Evolutionary conservation across 176 grass and related monocot species (phyloP), one percentile per base, ranked within the genome.

Genomic region (Leersia perrieri): DNA sequence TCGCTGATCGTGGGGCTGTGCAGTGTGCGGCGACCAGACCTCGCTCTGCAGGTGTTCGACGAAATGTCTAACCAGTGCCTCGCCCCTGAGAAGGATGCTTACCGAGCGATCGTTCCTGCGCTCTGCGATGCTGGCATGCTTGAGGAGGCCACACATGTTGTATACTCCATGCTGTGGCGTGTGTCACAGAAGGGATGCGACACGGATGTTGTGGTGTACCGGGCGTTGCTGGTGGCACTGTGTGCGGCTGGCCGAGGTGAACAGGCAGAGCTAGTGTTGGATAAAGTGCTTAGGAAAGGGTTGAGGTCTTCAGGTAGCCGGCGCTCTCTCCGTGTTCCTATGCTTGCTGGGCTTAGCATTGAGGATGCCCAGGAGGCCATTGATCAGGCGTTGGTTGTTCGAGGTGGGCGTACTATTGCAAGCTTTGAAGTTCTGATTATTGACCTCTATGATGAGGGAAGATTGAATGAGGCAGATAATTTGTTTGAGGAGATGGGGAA

Each of bases 81-180:
- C 30, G 39, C 84, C 0, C 88, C 88, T 11, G 90, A 90, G 0
- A 89, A 88, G 13, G 79, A 84, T 6, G 91, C 89, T 1, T 92
- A 90, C 74, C 87, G 85, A 16, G 63, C 55, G 6, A 89, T 97
- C 34, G 80, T 94, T 28, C 88, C 75, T 7, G 85, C 79, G 1
- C 90, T 97, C 47, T 90, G 90, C 36, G 83, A 94, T 0, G 89
- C 84, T 47, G 77, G 88, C 39, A 86, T 90, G 79, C 87, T 92
- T n/a, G 88, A 94, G 26, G 95, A 92, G 72, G 92, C 95, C 8
- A 90, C 85, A 4, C 90, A 94, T 33, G 76, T 97, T 30, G 68
- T 94, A 57, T 90, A 92, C 77, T 97, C 92, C 47, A 92, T 97
- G 91, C 67, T 94, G 61, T 90, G 90, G 81, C 79, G 85, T 0